These are phyloP conservation scores for Arthrobotrys iridis DNA, from an alignment of 2,329 filamentous ascomycete species.

Conservation along the genomic window DNA sequence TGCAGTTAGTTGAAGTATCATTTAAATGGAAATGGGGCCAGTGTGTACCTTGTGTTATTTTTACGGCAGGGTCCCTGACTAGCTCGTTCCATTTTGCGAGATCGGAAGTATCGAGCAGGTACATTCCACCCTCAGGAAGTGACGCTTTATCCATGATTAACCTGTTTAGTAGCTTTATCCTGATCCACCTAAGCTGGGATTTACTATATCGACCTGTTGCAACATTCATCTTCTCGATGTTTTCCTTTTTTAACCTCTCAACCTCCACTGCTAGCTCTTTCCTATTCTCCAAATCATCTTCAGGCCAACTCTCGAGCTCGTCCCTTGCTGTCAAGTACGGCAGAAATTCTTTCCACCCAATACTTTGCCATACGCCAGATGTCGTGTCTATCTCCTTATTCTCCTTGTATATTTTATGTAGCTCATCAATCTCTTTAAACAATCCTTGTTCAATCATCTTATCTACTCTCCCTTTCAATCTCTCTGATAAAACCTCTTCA, in stretches of 20 bases:
- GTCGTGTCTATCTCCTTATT: conserved; percentile 72
- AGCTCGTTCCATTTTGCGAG: conserved; percentile 69
- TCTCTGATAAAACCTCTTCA: conserved; percentile 72
- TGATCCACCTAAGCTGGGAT: conserved; percentile 86
- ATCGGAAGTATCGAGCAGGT: conserved; percentile 82
- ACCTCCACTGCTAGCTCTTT: conserved; percentile 62
- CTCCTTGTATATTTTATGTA: conserved; percentile 65
- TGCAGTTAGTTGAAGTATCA: conserved; percentile 15
- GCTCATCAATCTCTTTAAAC: conserved; percentile 69
- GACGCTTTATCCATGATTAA: conserved; percentile 66
- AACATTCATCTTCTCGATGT: conserved; percentile 79
- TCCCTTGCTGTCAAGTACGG: conserved; percentile 70
- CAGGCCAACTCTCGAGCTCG: background rate
- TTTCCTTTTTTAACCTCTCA: conserved; percentile 68
- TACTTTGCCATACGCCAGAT: conserved; percentile 93
- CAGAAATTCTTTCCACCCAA: conserved; percentile 92
- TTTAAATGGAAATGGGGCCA: background rate
- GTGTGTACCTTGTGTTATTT: conserved; percentile 65
- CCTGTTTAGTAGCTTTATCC: conserved; percentile 78
- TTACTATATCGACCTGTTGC: conserved; percentile 89
- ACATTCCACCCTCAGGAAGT: conserved; percentile 70
- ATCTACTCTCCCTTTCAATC: conserved; percentile 81
- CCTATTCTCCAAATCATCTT: conserved; percentile 58
- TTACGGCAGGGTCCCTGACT: conserved; percentile 74
- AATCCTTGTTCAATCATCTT: conserved; percentile 79